phyloP scores from a whole-genome alignment of 305 asterid genomes.

The Solanum hybrid region DNA sequence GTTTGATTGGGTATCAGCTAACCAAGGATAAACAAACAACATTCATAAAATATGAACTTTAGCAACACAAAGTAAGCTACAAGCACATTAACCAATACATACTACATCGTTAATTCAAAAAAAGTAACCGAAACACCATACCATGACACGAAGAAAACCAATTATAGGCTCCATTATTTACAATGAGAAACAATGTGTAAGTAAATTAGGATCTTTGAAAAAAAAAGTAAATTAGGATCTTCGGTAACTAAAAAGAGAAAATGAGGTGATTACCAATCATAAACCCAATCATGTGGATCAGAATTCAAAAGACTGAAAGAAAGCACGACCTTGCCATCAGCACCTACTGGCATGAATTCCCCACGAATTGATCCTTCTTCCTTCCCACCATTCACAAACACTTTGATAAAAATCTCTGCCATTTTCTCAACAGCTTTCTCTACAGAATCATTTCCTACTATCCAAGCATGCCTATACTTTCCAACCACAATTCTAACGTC shows the following conservation, averaged over 20 bases:
- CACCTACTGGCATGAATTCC: conserved; percentile 93
- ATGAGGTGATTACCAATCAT: conserved; percentile 51
- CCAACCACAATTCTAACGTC: conserved; percentile 63
- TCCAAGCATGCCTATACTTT: conserved; percentile 82
- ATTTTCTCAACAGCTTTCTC: conserved; percentile 53
- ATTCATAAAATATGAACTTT: not conserved
- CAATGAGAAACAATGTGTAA: not conserved
- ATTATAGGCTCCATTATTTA: not conserved
- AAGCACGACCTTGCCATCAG: conserved; percentile 83
- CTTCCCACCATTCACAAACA: conserved; percentile 76
- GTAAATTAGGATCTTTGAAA: not conserved
- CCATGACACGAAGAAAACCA: not conserved
- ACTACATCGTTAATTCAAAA: not conserved
- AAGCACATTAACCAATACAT: not conserved
- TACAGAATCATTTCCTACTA: conserved; percentile 47
- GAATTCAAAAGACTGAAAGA: conserved; percentile 89
- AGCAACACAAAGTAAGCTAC: not conserved
- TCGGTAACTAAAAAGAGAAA: not conserved
- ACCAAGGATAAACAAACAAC: not conserved
- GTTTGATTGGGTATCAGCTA: not conserved
- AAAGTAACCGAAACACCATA: not conserved
- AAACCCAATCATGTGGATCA: conserved; percentile 65
- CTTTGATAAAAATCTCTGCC: conserved; percentile 59
- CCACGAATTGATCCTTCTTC: conserved; percentile 65
- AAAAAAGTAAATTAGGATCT: not conserved